phyloP scores from a whole-genome alignment of 176 grass and related monocot genomes.

The Ananas comosus region DNA sequence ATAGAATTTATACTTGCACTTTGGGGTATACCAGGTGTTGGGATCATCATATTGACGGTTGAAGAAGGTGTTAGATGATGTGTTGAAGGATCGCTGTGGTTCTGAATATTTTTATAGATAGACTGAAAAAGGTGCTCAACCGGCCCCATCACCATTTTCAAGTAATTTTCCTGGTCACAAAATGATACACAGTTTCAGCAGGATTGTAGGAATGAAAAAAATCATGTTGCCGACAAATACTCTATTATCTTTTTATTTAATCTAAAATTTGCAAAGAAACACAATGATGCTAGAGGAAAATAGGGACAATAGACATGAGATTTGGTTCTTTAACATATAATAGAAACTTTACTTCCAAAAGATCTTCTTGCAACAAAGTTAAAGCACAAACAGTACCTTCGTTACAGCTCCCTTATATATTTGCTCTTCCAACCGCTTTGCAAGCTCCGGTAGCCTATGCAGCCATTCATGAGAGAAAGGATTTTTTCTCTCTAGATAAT shows the following conservation, averaged over 20 bases:
- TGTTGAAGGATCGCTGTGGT: conserved; percentile 11
- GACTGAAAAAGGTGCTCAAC: conserved; percentile 45
- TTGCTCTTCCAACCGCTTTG: conserved; percentile 21
- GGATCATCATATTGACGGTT: conserved; percentile 71
- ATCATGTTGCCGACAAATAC: conserved; percentile 9
- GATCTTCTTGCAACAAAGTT: conserved; percentile 5
- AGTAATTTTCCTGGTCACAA: conserved; percentile 64
- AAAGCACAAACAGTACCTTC: conserved; percentile 3
- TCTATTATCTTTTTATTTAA: background rate
- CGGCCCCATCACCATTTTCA: conserved; percentile 44
- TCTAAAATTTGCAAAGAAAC: too few species aligned
- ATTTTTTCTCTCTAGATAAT: conserved; percentile 30
- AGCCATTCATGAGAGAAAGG: conserved; percentile 13
- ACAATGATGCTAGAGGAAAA: too few species aligned
- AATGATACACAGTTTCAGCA: conserved; percentile 13
- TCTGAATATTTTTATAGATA: conserved; percentile 39
- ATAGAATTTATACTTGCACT: conserved; percentile 40
- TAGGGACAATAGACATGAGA: too few species aligned
- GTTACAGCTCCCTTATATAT: conserved; percentile 14
- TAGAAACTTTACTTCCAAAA: conserved; percentile 1
- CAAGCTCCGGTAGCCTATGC: conserved; percentile 28
- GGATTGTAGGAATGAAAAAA: conserved; percentile 8
- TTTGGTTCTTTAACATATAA: background rate
- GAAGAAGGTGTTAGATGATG: conserved; percentile 55
- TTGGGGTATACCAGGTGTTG: conserved; percentile 78